Evolutionary conservation across 306 rosid genomes (phyloP).

Genomic region (Urtica urens): DNA sequence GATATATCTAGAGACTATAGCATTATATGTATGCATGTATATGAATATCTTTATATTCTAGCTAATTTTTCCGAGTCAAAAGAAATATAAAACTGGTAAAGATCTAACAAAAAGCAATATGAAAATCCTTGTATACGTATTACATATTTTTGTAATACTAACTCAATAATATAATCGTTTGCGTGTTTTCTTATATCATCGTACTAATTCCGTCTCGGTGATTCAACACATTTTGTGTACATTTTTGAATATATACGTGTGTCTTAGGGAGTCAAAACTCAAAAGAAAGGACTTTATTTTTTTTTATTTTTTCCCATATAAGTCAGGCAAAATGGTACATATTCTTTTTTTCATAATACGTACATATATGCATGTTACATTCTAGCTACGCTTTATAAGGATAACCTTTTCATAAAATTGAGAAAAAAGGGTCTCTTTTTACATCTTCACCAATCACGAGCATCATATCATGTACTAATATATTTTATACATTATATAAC

Average conservation of each 20-base stretch:
- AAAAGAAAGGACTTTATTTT: too few species aligned
- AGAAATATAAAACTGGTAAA: not conserved
- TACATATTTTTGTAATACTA: not conserved
- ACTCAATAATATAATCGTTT: not conserved
- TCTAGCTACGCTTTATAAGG: not conserved
- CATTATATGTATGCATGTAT: too few species aligned
- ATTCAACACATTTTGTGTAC: not conserved
- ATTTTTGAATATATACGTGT: not conserved
- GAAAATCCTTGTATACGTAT: not conserved
- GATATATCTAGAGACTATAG: not conserved
- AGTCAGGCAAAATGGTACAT: not conserved
- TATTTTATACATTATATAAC: too few species aligned
- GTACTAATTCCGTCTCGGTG: slow-evolving; percentile 1
- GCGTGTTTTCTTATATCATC: not conserved
- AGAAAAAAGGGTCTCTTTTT: too few species aligned
- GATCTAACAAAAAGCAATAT: slow-evolving; percentile 1
- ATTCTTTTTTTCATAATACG: not conserved
- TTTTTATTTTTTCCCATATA: not conserved
- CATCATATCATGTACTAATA: too few species aligned
- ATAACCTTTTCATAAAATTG: too few species aligned
- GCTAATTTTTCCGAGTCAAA: too few species aligned
- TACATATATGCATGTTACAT: not conserved
- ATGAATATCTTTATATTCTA: too few species aligned
- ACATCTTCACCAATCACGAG: too few species aligned
- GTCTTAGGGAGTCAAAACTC: not conserved